Evolutionary conservation across 2,329 filamentous ascomycete species (phyloP), one percentile per base, ranked within the genome.

Genomic region (Trichophyton schoenleinii): DNA sequence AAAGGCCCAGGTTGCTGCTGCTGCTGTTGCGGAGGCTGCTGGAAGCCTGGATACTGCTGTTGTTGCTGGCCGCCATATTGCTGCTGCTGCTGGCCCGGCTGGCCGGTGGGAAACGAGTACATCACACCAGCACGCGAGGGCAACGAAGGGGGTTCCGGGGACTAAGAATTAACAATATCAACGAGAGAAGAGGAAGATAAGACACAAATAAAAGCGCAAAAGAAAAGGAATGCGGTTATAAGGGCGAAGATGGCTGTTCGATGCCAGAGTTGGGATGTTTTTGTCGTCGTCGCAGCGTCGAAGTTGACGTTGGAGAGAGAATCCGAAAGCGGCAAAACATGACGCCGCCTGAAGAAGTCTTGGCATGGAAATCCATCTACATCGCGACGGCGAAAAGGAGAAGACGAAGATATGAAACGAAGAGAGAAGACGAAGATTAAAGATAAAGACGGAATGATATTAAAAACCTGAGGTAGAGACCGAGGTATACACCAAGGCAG

Each of bases 1-100:
- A 83, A 80, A 62, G 78, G 78, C 61, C 83, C 79, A 41, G 79
- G 79, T 70, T 83, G 84, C 64, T 80, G 78, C 64, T 81, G 81
- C 22, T 58, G 83, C 70, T 78, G 76, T 67, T 78, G 78, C 64
- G 77, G 77, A 44, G 70, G 69, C 60, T 73, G 72, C 25, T 69
- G 69, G 67, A 73, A 74, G 70, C 72, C 69, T 60, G 69, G 70
- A 65, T 72, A 74, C 67, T 73, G 61, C 82, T 80, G 61, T 82
- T 80, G 64, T 80, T 76, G 82, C 67, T 83, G 79, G 64, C 55
- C 31, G 31, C 55, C 55, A 58, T 58, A 58, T 22, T 58, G 55
- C 38, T 18, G 55, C 38, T 18, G 55, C 38, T 38, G 55, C 55
- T 58, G 55, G 55, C 55, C 55, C 22, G 55, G 55, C 38, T 58